These are phyloP conservation scores for Rhytidiadelphus loreus DNA, from an alignment of 225 moss, liverwort and hornwort genomes.

Conservation along the genomic window DNA sequence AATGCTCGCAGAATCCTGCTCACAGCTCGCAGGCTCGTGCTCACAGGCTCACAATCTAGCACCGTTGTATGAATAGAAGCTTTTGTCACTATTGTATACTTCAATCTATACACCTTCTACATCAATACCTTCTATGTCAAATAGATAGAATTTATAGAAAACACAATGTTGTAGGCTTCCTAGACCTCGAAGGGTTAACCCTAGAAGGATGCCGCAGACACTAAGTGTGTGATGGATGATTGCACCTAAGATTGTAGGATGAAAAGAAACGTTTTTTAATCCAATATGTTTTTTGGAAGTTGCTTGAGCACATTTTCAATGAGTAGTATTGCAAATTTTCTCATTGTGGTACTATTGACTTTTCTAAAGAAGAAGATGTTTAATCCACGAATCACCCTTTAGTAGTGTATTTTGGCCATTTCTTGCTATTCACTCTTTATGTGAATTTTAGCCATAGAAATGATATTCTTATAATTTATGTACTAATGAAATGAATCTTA, in stretches of 20 bases:
- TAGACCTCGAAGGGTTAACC: neutral
- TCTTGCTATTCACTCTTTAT: neutral
- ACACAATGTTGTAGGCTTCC: neutral
- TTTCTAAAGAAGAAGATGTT: neutral
- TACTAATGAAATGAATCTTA: neutral
- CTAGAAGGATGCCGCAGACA: accelerated
- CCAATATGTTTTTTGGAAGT: too few relatives aligned
- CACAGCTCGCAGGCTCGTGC: too few relatives aligned
- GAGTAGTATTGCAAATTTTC: neutral
- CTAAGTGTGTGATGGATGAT: accelerated
- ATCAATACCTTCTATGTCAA: neutral
- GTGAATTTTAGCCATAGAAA: neutral
- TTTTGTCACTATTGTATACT: too few relatives aligned
- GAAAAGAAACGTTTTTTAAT: neutral
- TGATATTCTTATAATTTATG: neutral
- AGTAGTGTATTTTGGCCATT: neutral
- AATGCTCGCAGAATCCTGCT: too few relatives aligned
- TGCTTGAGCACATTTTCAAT: neutral
- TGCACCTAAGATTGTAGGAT: neutral
- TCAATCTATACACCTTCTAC: neutral
- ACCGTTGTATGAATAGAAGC: too few relatives aligned
- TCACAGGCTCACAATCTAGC: too few relatives aligned
- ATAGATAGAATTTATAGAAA: neutral
- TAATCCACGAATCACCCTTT: neutral
- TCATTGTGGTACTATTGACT: neutral